Evolutionary conservation across 495 filamentous ascomycete genomes (phyloP), one percentile per base, ranked within the genome.

Genomic region (Hypomontagnella submonticulosa): DNA sequence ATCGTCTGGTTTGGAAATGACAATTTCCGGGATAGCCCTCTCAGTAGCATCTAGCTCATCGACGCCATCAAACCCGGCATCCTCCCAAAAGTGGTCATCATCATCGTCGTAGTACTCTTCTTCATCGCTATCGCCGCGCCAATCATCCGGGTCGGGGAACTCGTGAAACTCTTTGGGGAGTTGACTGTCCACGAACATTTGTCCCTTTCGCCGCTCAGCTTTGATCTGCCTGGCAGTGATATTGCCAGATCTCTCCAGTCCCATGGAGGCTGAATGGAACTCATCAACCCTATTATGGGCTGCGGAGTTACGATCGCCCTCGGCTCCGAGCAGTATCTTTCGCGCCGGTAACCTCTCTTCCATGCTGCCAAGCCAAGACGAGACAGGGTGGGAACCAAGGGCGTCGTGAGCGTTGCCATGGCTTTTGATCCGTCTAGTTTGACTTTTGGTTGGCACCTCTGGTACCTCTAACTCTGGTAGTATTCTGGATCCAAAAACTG

Each of bases 61-160:
- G 4, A n/a, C 43, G n/a, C 46, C 42, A 12, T 56, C 55, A 32
- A 69, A 56, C 4, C 66, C 66, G 1, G 66, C 59, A 19, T 69
- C 66, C 40, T 63, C 66, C 66, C 66, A 69, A 12, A 32, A 32
- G 10, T 30, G 9, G 12, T 41, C 53, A 11, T 41, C 53, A 11
- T 61, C 49, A 0, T 52, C 47, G 4, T 50, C 37, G 23, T 37
- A 30, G 12, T 19, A 11, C 16, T 41, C 16, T 6, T 38, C 38
- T 12, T 38, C 38, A 15, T 32, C 60, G 11, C 11, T n/a, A 8
- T 49, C 46, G 8, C 11, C 20, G 43, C 18, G 0, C 52, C 43
- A 69, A 13, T 1, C 38, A 2, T 63, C 66, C 4, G 66, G 66
- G 27, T 63, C 44, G 0, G 66, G 66, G 27, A 69, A 69, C 18